Evolutionary conservation across 331 rosid species (phyloP), one percentile per base, ranked within the genome.

Genomic region (Arachis monticola): DNA sequence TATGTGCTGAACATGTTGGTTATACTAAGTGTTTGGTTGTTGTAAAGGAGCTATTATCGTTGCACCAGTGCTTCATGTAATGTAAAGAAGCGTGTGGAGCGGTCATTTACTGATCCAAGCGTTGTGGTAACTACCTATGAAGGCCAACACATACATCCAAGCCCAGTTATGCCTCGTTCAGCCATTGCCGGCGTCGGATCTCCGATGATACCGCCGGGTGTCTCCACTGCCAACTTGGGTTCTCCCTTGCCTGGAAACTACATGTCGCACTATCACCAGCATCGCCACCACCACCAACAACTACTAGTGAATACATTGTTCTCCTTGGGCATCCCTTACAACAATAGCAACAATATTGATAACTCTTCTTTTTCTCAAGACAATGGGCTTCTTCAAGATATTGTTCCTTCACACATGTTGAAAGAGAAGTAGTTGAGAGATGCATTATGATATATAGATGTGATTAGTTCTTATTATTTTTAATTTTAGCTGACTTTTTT

Each of bases 381-480:
- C 74, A 88, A 88, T 81, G 99, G 99, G 6, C 96, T 95, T 83
- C 99, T 95, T 84, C 97, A 95, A 80, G 99, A 95, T 82, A 85
- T 92, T 40, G 79, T 92, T 83, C 90, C 97, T 59, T 87, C 99
- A 11, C 86, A 88, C 61, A 90, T 95, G 97, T 78, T 94, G 60
- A 88, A 92, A 84, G 88, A 90, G 81, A 85, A 38, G 89, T 80
- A 86, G 83, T 53, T 57, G 5, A 14, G 44, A 55, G 44, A 69
- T 48, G 2, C 3, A 48, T 51, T 1, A 11, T 1, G 10, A 48
- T 50, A 50, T 50, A 9, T 48, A 50, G 10, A 10, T 2, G 11
- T 22, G 27, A 22, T 22, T 22, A 22, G 27, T 22, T 22, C 22
- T 22, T 22, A 46, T 10, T 46, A 13, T 50, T 10, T 14, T 12